phyloP scores from a whole-genome alignment of 768 basidiomycete species.

The Steccherinum ochraceum region DNA sequence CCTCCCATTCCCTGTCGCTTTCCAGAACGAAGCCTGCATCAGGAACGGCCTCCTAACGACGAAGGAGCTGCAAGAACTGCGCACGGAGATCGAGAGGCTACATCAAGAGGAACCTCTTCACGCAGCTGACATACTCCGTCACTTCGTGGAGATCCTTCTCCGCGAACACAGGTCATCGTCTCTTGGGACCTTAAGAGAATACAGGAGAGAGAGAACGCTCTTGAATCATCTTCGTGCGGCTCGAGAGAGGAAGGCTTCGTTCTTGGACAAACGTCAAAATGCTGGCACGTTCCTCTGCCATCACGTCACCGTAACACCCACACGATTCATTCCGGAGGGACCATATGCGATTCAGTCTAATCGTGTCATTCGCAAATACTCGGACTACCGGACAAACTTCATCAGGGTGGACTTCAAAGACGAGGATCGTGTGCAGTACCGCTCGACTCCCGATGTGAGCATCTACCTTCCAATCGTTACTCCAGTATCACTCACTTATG shows the following conservation, averaged over 20 bases:
- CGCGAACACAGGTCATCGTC: no score
- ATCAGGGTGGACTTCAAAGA: conserved; percentile 82
- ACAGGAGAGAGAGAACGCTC: no score
- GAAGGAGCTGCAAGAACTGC: conserved; percentile 46
- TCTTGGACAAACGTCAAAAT: no score
- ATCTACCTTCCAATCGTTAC: no score
- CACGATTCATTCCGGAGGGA: conserved; percentile 67
- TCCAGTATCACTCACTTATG: neutral
- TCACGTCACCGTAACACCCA: conserved; percentile 74
- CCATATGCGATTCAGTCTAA: conserved; percentile 75
- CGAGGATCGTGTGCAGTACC: conserved; percentile 67
- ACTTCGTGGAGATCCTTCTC: conserved; percentile 46
- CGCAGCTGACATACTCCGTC: conserved; percentile 47
- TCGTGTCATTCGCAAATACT: conserved; percentile 65
- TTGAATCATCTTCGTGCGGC: conserved; percentile 14
- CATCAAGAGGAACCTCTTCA: conserved; percentile 23
- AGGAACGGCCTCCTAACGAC: conserved; percentile 62
- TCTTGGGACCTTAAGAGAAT: no score
- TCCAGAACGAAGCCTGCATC: conserved; percentile 69
- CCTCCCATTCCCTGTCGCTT: conserved; percentile 62
- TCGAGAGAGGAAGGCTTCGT: no score
- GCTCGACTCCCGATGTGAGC: conserved; percentile 61
- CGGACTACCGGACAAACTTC: conserved; percentile 58
- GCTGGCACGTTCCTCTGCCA: conserved; percentile 54
- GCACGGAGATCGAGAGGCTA: conserved; percentile 37